These are phyloP conservation scores for Centaurea solstitialis DNA, from an alignment of 129 eudicot species.

Conservation along the genomic window DNA sequence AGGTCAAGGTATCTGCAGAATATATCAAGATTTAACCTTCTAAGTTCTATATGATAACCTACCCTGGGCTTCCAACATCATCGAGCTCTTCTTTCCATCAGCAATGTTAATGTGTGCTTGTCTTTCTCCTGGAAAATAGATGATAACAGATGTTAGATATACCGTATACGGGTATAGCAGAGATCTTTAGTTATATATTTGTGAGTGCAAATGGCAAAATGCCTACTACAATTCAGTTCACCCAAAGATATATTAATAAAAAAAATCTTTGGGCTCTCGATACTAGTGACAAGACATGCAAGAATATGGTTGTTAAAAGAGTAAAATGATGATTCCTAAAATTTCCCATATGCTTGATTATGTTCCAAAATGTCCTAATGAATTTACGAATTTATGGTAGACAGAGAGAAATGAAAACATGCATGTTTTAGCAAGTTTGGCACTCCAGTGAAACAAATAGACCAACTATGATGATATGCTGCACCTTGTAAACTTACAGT, in stretches of 20 bases:
- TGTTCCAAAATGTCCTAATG: not conserved
- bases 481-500: not conserved
- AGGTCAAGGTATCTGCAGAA: not conserved
- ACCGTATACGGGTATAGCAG: not conserved
- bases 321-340: not conserved
- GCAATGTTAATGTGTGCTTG: conserved; percentile 82
- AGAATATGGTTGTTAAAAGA: not conserved
- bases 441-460: not conserved
- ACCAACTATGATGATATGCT: not conserved
- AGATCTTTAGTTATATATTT: not conserved
- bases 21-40: not conserved
- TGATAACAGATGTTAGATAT: not conserved
- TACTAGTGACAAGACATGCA: conserved; percentile 5
- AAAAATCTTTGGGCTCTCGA: not conserved
- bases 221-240: not conserved
- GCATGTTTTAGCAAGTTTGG: not conserved
- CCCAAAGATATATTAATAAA: not conserved
- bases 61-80: conserved; percentile 91
- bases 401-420: not conserved
- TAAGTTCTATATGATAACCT: conserved; percentile 19
- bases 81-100: conserved; percentile 74
- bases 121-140: conserved; percentile 65
- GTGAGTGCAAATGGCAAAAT: conserved; percentile 6
- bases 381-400: not conserved
- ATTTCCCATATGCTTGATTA: not conserved